Conservation (phyloP, 192 early-diverging fungal species). For the Funneliformis geosporum region DNA sequence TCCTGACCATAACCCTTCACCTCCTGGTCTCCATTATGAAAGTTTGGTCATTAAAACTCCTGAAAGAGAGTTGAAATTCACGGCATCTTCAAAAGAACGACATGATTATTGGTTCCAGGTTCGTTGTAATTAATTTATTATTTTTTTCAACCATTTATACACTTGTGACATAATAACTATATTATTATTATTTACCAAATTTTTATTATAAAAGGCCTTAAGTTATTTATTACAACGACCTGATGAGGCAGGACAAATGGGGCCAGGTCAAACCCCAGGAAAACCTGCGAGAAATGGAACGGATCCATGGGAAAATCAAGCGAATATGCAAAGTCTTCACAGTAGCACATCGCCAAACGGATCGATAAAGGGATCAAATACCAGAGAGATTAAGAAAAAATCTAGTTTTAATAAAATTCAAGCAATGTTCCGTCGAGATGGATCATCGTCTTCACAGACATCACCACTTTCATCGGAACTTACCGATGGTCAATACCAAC, state of each 20-base stretch:
- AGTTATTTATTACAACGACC: constrained; percentile 16
- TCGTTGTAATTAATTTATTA: constrained; percentile 2
- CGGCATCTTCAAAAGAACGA: constrained; percentile 61
- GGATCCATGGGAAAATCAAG: constrained; percentile 26
- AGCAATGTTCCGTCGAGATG: constrained; percentile 21
- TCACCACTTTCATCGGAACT: constrained; percentile 13
- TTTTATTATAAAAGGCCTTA: constrained; percentile 15
- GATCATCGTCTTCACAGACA: background rate
- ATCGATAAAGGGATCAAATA: background rate
- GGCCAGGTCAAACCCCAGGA: constrained; percentile 4
- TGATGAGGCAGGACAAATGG: background rate
- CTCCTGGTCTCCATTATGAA: constrained; percentile 50
- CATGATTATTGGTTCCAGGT: constrained; percentile 77
- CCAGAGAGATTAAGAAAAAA: background rate
- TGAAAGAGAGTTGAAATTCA: constrained; percentile 72
- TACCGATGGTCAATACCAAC: background rate
- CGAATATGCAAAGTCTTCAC: background rate
- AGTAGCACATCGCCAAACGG: constrained; percentile 9
- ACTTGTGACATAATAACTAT: background rate
- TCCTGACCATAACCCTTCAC: constrained; percentile 45
- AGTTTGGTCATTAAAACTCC: constrained; percentile 69
- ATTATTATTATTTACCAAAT: background rate
- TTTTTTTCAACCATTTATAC: no score
- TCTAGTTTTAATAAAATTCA: constrained; percentile 28
- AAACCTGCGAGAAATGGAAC: background rate